Evolutionary conservation across 345 rosid genomes (phyloP).

Genomic region (Camelina hispida): DNA sequence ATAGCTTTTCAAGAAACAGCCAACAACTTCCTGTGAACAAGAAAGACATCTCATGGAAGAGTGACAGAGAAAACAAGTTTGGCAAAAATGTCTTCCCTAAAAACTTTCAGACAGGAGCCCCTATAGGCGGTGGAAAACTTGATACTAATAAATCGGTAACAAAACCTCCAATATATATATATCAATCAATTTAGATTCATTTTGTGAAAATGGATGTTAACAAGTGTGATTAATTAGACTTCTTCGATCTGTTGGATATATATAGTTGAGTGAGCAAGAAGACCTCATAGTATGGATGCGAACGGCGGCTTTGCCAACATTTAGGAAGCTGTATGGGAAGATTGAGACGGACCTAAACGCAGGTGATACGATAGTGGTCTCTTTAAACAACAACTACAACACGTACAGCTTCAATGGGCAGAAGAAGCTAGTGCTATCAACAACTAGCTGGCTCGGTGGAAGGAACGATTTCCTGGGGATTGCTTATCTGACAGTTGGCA

Average conservation of each 20-base stretch:
- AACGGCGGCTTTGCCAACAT: conserved; percentile 96
- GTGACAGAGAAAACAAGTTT: conserved; percentile 87
- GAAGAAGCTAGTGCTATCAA: conserved; percentile 94
- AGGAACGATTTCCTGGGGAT: conserved; percentile 91
- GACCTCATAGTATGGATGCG: conserved; percentile 98
- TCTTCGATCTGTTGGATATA: conserved; percentile 42
- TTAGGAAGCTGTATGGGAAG: conserved; percentile 93
- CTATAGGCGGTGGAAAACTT: conserved; percentile 66
- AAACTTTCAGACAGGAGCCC: conserved; percentile 66
- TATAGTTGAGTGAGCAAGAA: conserved; percentile 82
- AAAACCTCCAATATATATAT: background rate
- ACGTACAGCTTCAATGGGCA: conserved; percentile 90
- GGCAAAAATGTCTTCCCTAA: conserved; percentile 75
- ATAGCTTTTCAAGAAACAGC: conserved; percentile 57
- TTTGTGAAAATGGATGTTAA: conserved; percentile 10
- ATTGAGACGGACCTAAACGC: conserved; percentile 72
- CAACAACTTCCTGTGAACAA: conserved; percentile 61
- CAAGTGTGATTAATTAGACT: background rate
- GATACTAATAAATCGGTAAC: conserved; percentile 57
- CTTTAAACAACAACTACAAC: conserved; percentile 71
- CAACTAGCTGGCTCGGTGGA: conserved; percentile 98
- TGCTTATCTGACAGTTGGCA: conserved; percentile 44
- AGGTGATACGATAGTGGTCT: conserved; percentile 59
- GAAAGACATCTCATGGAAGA: conserved; percentile 84
- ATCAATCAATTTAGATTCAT: background rate